Conservation (phyloP, 495 filamentous ascomycete genomes). For the Penicillium bovifimosum region DNA sequence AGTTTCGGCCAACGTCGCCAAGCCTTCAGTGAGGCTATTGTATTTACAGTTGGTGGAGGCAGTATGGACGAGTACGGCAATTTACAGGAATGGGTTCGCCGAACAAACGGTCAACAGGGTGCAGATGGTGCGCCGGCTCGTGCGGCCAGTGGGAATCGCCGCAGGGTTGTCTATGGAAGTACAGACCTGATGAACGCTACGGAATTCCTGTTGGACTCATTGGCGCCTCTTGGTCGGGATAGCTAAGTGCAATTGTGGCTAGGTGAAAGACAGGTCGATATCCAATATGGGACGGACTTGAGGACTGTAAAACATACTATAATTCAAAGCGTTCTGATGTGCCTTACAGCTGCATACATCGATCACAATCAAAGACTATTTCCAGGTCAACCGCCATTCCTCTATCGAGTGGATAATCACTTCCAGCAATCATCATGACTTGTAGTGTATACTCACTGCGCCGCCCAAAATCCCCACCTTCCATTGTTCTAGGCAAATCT, state of each 20-base stretch:
- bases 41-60: conserved; percentile 94
- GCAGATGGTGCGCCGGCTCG: conserved; percentile 44
- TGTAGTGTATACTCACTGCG: too few relatives aligned
- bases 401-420: too few relatives aligned
- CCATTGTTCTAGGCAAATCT: too few relatives aligned
- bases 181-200: conserved; percentile 89
- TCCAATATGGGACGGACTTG: not conserved
- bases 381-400: too few relatives aligned
- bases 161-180: conserved; percentile 89
- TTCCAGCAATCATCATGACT: too few relatives aligned
- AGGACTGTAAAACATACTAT: conserved; percentile 9
- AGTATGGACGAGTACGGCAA: conserved; percentile 99
- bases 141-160: conserved; percentile 39
- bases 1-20: conserved; percentile 92
- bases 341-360: not conserved
- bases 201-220: conserved; percentile 76
- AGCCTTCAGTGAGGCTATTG: conserved; percentile 90
- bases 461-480: too few relatives aligned
- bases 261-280: not conserved
- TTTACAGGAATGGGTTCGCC: conserved; percentile 88
- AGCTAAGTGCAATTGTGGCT: conserved; percentile 29
- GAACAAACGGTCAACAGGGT: conserved; percentile 55
- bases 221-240: conserved; percentile 72
- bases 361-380: too few relatives aligned
- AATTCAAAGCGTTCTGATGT: conserved; percentile 5